Conservation (phyloP, 1,284 basidiomycete genomes). For the Fomitiporia mediterranea region DNA sequence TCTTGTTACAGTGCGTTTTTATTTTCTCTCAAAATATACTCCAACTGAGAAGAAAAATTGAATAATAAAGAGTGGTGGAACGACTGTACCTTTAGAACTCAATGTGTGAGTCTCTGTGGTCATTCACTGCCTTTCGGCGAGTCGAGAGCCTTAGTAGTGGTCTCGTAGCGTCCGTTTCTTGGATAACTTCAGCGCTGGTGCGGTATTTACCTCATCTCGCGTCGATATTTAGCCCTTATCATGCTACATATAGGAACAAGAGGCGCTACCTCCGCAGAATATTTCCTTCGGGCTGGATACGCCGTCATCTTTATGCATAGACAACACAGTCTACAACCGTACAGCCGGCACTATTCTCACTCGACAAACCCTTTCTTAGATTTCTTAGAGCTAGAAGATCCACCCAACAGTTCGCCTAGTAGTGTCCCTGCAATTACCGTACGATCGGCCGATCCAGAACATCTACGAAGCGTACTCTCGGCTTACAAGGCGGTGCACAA, state of each 20-base stretch:
- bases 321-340: conserved; percentile 95
- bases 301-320: conserved; percentile 99
- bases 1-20: conserved; percentile 81
- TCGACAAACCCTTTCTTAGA: conserved; percentile 98
- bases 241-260: conserved; percentile 65
- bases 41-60: conserved; percentile 9
- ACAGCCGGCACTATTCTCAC: conserved; percentile 95
- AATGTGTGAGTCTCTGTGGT: conserved; percentile 74
- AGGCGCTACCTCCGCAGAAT: conserved; percentile 96
- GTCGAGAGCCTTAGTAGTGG: conserved; percentile 22
- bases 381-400: conserved; percentile 74
- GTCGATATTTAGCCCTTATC: no score
- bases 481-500: conserved; percentile 80
- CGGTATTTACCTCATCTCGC: no score
- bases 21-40: neutral
- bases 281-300: conserved; percentile 91
- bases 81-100: conserved; percentile 91
- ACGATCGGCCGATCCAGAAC: conserved; percentile 53
- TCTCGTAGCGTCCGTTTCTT: conserved; percentile 85
- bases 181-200: conserved; percentile 97
- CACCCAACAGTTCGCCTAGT: conserved; percentile 19
- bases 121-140: conserved; percentile 1
- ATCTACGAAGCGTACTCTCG: conserved; percentile 71
- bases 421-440: conserved; percentile 53
- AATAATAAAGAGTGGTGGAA: conserved; percentile 78